Conservation (phyloP, 768 basidiomycete species). For the Polyporus arcularius region DNA sequence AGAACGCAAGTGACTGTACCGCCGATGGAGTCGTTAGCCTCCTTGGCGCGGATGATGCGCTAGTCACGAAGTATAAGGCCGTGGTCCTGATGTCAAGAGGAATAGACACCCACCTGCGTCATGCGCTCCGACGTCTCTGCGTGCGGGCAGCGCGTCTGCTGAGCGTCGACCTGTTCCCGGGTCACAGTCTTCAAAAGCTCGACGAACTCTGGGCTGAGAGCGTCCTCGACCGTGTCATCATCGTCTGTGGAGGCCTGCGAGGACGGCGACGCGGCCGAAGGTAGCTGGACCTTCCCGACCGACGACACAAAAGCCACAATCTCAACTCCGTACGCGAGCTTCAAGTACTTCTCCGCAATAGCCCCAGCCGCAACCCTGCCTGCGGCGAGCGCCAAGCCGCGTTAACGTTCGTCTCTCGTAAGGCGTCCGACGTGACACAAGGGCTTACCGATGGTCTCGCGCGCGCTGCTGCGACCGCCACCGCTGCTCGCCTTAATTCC, state of each 20-base stretch:
- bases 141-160: conserved; percentile 89
- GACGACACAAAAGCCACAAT: conserved; percentile 97
- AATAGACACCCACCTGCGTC: conserved; percentile 62
- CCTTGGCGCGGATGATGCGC: conserved; percentile 94
- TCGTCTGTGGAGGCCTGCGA: conserved; percentile 43
- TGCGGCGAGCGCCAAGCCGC: conserved; percentile 28
- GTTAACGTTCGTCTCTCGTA: no score
- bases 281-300: conserved; percentile 90
- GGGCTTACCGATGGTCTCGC: conserved; percentile 87
- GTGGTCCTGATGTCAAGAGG: neutral
- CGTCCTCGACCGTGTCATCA: conserved; percentile 64
- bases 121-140: conserved; percentile 85
- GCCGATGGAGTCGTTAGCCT: conserved; percentile 90
- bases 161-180: conserved; percentile 85
- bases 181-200: conserved; percentile 77
- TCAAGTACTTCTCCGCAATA: conserved; percentile 96
- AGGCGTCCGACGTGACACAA: neutral
- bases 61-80: conserved; percentile 32
- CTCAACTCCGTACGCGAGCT: conserved; percentile 83
- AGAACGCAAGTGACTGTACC: conserved; percentile 98
- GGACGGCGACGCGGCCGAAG: conserved; percentile 47
- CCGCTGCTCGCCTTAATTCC: conserved; percentile 97
- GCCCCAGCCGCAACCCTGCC: conserved; percentile 97
- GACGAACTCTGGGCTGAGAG: conserved; percentile 81
- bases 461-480: conserved; percentile 91